Evolutionary conservation across 2,329 filamentous ascomycete species (phyloP).

Genomic region (Sporothrix variecibatus): DNA sequence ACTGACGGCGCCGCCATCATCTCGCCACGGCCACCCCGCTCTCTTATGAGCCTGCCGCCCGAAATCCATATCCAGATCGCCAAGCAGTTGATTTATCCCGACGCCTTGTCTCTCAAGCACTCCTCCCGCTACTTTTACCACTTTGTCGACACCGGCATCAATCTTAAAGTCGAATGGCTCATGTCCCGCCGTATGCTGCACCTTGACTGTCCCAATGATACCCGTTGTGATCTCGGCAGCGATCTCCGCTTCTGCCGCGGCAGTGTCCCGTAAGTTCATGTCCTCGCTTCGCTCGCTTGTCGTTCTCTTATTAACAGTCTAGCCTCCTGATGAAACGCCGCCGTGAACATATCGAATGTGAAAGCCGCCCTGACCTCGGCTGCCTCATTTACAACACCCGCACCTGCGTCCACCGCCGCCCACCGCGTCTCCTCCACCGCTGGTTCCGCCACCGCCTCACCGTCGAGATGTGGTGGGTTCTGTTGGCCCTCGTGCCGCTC

Average conservation of each 20-base stretch:
- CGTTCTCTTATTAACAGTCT: neutral
- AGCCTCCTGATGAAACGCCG: slow-evolving; percentile 61
- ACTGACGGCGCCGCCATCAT: neutral
- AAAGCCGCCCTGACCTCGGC: slow-evolving; percentile 57
- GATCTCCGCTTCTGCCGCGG: slow-evolving; percentile 63
- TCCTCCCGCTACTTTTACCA: slow-evolving; percentile 63
- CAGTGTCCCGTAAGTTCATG: slow-evolving; percentile 54
- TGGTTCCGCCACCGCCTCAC: slow-evolving; percentile 50
- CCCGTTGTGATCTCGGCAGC: slow-evolving; percentile 58
- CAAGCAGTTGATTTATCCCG: slow-evolving; percentile 64
- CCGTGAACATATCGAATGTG: slow-evolving; percentile 62
- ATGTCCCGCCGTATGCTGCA: slow-evolving; percentile 63
- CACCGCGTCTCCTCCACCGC: slow-evolving; percentile 49
- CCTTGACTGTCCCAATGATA: slow-evolving; percentile 65
- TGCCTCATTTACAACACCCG: slow-evolving; percentile 57
- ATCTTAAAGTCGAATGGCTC: slow-evolving; percentile 69
- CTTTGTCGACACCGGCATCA: slow-evolving; percentile 65
- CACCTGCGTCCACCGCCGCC: slow-evolving; percentile 48
- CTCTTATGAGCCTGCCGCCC: slow-evolving; percentile 58
- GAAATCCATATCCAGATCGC: slow-evolving; percentile 69
- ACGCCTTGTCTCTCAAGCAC: slow-evolving; percentile 71
- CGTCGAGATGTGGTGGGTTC: slow-evolving; percentile 52
- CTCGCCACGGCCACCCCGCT: neutral
- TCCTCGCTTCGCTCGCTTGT: neutral
- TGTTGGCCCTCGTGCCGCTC: slow-evolving; percentile 47